Percentiles rank a stretch among this genome's conserved stretches.
phyloP scores from a whole-genome alignment of 1,284 basidiomycete genomes.

The Austropuccinia psidii region DNA sequence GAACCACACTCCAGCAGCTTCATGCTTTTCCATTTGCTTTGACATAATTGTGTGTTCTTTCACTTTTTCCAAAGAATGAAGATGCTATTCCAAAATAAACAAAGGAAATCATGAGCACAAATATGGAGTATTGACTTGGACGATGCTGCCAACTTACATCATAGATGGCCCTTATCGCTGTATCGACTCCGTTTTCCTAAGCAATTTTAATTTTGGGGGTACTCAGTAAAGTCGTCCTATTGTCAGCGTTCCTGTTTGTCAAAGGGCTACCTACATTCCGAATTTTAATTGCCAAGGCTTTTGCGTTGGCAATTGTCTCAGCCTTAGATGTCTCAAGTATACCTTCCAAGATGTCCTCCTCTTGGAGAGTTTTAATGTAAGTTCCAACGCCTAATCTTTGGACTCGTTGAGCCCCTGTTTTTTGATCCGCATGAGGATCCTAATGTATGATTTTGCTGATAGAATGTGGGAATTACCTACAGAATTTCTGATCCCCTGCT shows the following conservation, averaged over 20 bases:
- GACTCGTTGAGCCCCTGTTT: constrained; percentile 44
- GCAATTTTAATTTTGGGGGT: too few species aligned
- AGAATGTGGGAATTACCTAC: not conserved
- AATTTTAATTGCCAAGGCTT: constrained; percentile 42
- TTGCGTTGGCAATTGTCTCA: constrained; percentile 43
- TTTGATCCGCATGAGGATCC: not conserved
- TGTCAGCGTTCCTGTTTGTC: constrained; percentile 43
- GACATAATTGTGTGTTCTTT: too few species aligned
- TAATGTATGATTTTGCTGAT: not conserved
- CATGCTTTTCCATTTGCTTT: too few species aligned
- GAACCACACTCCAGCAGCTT: too few species aligned
- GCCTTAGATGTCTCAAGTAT: constrained; percentile 41
- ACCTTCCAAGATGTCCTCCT: constrained; percentile 37
- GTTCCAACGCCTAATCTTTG: constrained; percentile 44
- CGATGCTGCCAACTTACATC: constrained; percentile 40
- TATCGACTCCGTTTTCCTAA: constrained; percentile 42
- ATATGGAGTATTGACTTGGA: constrained; percentile 4
- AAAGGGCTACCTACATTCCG: constrained; percentile 37
- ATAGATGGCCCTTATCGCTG: constrained; percentile 42
- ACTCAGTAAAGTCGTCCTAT: constrained; percentile 43
- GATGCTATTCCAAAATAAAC: too few species aligned
- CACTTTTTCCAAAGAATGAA: too few species aligned
- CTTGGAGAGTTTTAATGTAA: constrained; percentile 38
- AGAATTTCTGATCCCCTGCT: constrained; percentile 27
- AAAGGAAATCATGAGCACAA: too few species aligned